These are phyloP conservation scores for Phaeodactylum tricornutum DNA, from an alignment of 108 stramenopile species.

Conservation along the genomic window DNA sequence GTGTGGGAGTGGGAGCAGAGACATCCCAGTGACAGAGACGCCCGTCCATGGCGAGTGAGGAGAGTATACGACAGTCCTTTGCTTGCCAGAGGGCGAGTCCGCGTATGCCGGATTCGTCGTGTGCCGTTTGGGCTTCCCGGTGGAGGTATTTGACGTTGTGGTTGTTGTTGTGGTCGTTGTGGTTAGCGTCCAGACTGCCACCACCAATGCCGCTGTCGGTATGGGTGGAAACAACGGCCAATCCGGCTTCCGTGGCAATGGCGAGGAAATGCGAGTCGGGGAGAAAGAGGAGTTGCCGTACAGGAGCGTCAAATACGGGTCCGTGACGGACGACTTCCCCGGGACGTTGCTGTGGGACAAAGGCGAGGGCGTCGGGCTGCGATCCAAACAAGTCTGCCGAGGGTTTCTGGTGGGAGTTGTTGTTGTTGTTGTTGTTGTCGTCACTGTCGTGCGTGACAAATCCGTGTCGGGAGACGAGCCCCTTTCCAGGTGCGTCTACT, in stretches of 20 bases:
- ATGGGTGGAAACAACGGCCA: conserved; percentile 33
- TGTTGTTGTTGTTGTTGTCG: conserved; percentile 8
- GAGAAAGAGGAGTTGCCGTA: conserved; percentile 50
- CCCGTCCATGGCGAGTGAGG: conserved; percentile 61
- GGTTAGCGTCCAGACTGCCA: too few relatives aligned
- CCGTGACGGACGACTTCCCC: conserved; percentile 17
- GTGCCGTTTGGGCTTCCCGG: conserved; percentile 24
- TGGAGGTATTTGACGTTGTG: too few relatives aligned
- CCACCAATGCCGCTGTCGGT: too few relatives aligned
- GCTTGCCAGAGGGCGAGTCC: conserved; percentile 22
- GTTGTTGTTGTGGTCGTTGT: too few relatives aligned
- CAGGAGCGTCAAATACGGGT: conserved; percentile 41
- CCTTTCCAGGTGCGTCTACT: too few relatives aligned
- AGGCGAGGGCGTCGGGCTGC: conserved; percentile 7
- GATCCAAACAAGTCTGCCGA: not conserved
- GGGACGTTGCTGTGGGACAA: not conserved
- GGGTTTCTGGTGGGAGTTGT: conserved; percentile 1
- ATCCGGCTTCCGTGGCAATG: conserved; percentile 56
- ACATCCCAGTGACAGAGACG: conserved; percentile 43
- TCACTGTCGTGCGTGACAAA: too few relatives aligned
- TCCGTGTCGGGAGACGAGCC: too few relatives aligned
- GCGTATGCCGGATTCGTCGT: conserved; percentile 35
- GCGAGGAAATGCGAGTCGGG: conserved; percentile 24
- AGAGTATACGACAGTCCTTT: conserved; percentile 3
- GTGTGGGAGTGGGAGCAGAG: conserved; percentile 11